Evolutionary conservation across 768 basidiomycete genomes (phyloP).

Genomic region (Lentinula sp.): DNA sequence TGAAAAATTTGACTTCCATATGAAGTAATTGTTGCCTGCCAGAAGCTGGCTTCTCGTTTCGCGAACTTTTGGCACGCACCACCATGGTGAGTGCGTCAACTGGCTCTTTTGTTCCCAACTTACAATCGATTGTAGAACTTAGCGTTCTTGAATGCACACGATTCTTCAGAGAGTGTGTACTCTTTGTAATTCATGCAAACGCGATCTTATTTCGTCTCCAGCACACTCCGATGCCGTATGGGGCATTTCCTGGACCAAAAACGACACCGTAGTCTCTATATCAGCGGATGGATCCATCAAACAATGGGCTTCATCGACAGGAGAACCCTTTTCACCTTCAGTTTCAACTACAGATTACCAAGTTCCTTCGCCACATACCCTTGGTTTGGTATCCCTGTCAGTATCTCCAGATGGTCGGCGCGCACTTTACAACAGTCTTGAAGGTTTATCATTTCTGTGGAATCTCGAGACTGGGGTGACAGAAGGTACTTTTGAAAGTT

Average conservation of each 20-base stretch:
- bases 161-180: constrained; percentile 69
- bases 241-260: constrained; percentile 68
- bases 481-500: constrained; percentile 69
- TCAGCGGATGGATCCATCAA: constrained; percentile 77
- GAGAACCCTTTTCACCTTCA: constrained; percentile 44
- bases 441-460: constrained; percentile 76
- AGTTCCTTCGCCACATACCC: constrained; percentile 60
- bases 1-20: too few species aligned
- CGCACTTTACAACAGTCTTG: constrained; percentile 77
- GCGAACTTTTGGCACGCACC: not conserved
- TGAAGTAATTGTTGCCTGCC: too few species aligned
- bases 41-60: not conserved
- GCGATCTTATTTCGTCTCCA: constrained; percentile 28
- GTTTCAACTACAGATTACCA: constrained; percentile 9
- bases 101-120: not conserved
- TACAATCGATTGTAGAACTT: constrained; percentile 43
- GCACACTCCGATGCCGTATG: constrained; percentile 78
- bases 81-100: not conserved
- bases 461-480: constrained; percentile 59
- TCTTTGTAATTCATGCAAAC: not conserved
- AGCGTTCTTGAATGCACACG: constrained; percentile 65
- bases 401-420: constrained; percentile 56
- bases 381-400: constrained; percentile 80
- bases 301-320: constrained; percentile 64
- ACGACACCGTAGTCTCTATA: constrained; percentile 59